These are phyloP conservation scores for Kwoniella bestiolae DNA, from an alignment of 768 basidiomycete species.

Conservation along the genomic window DNA sequence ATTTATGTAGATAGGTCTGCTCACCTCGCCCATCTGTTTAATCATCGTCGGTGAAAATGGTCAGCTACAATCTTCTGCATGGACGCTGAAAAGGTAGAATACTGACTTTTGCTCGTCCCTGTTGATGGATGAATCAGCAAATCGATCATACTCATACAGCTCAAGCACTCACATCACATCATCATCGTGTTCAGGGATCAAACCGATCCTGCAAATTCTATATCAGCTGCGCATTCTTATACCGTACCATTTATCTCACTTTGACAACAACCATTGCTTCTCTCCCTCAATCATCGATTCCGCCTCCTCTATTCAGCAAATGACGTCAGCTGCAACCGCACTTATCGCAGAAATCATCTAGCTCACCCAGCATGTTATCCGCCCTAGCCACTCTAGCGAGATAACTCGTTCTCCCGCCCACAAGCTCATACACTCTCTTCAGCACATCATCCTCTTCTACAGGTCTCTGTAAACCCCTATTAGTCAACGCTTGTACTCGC, in stretches of 20 bases:
- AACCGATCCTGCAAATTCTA: slow-evolving; percentile 62
- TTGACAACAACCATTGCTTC: slow-evolving; percentile 77
- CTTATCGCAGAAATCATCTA: too few relatives aligned
- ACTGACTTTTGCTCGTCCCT: slow-evolving; percentile 77
- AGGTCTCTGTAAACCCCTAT: background rate
- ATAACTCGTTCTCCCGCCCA: slow-evolving; percentile 81
- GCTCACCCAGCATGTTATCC: slow-evolving; percentile 64
- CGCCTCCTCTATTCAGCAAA: slow-evolving; percentile 61
- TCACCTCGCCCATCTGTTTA: slow-evolving; percentile 31
- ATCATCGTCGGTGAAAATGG: background rate
- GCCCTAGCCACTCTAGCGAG: slow-evolving; percentile 70
- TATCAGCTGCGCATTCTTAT: background rate
- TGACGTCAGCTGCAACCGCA: background rate
- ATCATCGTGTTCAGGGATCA: slow-evolving; percentile 76
- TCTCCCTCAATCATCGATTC: slow-evolving; percentile 70
- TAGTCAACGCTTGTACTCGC: slow-evolving; percentile 57
- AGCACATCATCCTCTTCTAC: slow-evolving; percentile 58
- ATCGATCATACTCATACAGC: background rate
- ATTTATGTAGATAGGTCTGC: background rate
- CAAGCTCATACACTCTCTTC: slow-evolving; percentile 64
- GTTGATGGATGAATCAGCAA: slow-evolving; percentile 61
- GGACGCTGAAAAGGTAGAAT: background rate
- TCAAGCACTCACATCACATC: slow-evolving; percentile 52
- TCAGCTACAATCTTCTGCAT: background rate
- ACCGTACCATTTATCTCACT: slow-evolving; percentile 49